These are phyloP conservation scores for Dictyostelium capitatum DNA, from an alignment of 78 protist species.

Conservation along the genomic window DNA sequence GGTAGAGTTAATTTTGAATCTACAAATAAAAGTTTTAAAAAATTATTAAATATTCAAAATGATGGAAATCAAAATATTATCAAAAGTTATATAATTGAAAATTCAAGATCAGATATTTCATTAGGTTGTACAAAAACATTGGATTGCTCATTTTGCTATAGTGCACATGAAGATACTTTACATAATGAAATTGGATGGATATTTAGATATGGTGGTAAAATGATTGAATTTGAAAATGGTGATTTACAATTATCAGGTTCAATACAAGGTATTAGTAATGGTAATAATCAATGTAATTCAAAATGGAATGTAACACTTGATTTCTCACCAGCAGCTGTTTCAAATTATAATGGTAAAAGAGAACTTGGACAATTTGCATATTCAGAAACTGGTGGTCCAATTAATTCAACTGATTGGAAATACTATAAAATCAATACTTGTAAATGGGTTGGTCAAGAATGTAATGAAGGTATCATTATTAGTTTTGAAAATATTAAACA, in stretches of 20 bases:
- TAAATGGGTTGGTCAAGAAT: slow-evolving; percentile 20
- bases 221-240: background rate
- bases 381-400: background rate
- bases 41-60: background rate
- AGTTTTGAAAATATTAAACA: background rate
- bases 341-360: background rate
- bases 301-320: slow-evolving; percentile 14
- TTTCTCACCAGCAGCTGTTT: background rate
- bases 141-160: no score
- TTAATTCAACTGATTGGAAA: slow-evolving; percentile 3
- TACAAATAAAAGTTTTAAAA: no score
- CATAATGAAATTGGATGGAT: background rate
- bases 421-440: background rate
- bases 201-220: background rate
- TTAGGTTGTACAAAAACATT: background rate
- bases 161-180: background rate
- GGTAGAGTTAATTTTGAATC: no score
- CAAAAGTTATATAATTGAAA: background rate
- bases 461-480: background rate
- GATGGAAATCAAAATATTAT: background rate
- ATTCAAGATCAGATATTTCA: background rate
- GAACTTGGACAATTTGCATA: slow-evolving; percentile 2
- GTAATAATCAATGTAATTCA: background rate
- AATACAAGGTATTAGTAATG: background rate
- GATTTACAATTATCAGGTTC: background rate